Evolutionary conservation across 108 stramenopile genomes (phyloP).

Genomic region (Discostella pseudostelligera): DNA sequence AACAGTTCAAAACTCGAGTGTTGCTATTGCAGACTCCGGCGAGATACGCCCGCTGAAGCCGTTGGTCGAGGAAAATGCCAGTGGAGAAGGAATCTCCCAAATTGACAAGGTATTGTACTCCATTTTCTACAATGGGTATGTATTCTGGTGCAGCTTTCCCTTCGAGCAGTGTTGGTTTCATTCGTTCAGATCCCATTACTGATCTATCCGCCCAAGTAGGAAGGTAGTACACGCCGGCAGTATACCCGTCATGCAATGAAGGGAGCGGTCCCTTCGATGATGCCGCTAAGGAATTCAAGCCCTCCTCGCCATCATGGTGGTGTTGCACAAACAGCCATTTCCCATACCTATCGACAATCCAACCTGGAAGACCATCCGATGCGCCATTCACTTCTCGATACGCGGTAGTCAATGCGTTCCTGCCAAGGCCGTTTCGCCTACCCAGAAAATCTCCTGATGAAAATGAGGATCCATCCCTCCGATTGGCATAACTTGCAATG

Average conservation of each 20-base stretch:
- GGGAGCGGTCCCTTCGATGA: constrained; percentile 64
- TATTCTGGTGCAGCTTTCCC: constrained; percentile 68
- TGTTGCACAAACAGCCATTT: constrained; percentile 78
- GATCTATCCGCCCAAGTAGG: constrained; percentile 61
- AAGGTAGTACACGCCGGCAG: constrained; percentile 73
- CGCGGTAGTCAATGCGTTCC: constrained; percentile 60
- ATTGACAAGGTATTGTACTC: constrained; percentile 63
- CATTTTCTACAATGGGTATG: constrained; percentile 68
- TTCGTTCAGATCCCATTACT: constrained; percentile 53
- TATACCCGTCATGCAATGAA: constrained; percentile 81
- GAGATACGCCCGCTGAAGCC: constrained; percentile 74
- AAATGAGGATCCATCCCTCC: constrained; percentile 56
- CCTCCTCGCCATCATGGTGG: constrained; percentile 55
- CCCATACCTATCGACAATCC: constrained; percentile 80
- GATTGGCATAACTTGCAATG: constrained; percentile 58
- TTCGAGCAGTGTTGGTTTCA: constrained; percentile 65
- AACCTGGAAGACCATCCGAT: constrained; percentile 82
- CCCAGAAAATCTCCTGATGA: constrained; percentile 69
- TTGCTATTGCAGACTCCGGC: constrained; percentile 56
- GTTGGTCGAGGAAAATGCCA: constrained; percentile 82
- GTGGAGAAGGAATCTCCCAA: constrained; percentile 79
- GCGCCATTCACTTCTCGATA: constrained; percentile 85
- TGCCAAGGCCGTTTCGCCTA: constrained; percentile 44
- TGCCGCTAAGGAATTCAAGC: constrained; percentile 8
- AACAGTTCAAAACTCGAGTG: constrained; percentile 81